Conservation (phyloP, 352 stramenopile genomes). For the Globisporangium parvum region DNA sequence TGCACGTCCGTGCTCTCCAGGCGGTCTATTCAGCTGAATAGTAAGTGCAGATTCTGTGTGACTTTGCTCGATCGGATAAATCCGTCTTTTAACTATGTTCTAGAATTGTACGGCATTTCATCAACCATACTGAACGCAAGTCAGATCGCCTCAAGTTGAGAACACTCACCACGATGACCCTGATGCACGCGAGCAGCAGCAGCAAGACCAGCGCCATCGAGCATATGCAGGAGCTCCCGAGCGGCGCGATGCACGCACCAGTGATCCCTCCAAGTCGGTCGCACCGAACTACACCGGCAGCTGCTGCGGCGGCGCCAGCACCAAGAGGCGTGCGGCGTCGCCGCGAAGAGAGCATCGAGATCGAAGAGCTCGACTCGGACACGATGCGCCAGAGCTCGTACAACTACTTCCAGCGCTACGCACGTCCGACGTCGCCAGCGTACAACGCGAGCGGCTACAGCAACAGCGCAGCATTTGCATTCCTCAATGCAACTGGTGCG, state of each 20-base stretch:
- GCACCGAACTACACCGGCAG: not conserved
- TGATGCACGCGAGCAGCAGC: no score
- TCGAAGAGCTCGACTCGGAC: slow-evolving; percentile 61
- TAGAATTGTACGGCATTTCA: no score
- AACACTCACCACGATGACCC: no score
- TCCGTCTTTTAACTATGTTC: no score
- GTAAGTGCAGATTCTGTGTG: no score
- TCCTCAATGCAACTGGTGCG: slow-evolving; percentile 12
- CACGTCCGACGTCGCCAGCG: slow-evolving; percentile 6
- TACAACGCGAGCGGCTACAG: slow-evolving; percentile 6
- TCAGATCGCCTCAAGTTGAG: no score
- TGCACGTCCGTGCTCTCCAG: no score
- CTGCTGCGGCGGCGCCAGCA: not conserved
- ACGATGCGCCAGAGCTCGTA: slow-evolving; percentile 67
- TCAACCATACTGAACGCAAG: no score
- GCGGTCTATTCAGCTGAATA: no score
- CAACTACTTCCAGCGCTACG: slow-evolving; percentile 59
- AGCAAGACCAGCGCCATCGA: no score
- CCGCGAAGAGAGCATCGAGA: slow-evolving; percentile 40
- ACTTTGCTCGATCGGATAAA: no score
- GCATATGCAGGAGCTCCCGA: not conserved
- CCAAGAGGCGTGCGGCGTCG: slow-evolving; percentile 37
- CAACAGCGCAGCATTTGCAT: slow-evolving; percentile 5
- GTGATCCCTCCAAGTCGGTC: not conserved
- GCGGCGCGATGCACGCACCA: not conserved